Conservation (phyloP, 148 eudicot species). For the Limonium bicolor region DNA sequence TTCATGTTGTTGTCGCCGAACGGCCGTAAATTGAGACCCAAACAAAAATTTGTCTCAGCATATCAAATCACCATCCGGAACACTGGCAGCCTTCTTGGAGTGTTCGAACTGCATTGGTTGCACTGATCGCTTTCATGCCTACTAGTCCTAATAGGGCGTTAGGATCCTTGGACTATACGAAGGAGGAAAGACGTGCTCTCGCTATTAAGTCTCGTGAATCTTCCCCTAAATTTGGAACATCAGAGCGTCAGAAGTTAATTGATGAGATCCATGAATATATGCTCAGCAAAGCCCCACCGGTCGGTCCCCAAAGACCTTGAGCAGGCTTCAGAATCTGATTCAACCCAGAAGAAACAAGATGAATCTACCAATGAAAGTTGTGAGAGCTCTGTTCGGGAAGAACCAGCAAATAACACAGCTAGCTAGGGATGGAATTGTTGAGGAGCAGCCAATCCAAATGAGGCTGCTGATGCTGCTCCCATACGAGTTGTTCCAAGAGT, state of each 20-base stretch:
- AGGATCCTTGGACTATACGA: slow-evolving; percentile 83
- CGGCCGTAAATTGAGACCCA: slow-evolving; percentile 99
- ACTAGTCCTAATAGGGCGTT: slow-evolving; percentile 92
- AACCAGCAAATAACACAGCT: slow-evolving; percentile 3
- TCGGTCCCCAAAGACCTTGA: slow-evolving; percentile 48
- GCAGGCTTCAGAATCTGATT: slow-evolving; percentile 15
- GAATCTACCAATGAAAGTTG: background rate
- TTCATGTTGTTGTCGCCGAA: slow-evolving; percentile 95
- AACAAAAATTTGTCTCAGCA: slow-evolving; percentile 93
- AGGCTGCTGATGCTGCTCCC: slow-evolving; percentile 19
- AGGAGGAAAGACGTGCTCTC: slow-evolving; percentile 70
- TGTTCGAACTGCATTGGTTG: slow-evolving; percentile 93
- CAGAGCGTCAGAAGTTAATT: slow-evolving; percentile 84
- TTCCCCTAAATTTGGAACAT: slow-evolving; percentile 63
- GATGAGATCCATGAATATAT: slow-evolving; percentile 94
- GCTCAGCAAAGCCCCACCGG: slow-evolving; percentile 85
- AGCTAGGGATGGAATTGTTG: slow-evolving; percentile 19
- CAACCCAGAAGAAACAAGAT: too few species aligned
- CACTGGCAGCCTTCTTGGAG: slow-evolving; percentile 99
- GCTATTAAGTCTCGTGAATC: slow-evolving; percentile 84
- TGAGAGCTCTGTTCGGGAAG: background rate
- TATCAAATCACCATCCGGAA: slow-evolving; percentile 99
- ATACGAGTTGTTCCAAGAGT: slow-evolving; percentile 13
- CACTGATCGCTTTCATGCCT: slow-evolving; percentile 97
- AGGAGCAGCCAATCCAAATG: slow-evolving; percentile 31